Base-by-base conservation (phyloP, 2,329 filamentous ascomycete genomes). In the Sarocladium brachiariae region DNA sequence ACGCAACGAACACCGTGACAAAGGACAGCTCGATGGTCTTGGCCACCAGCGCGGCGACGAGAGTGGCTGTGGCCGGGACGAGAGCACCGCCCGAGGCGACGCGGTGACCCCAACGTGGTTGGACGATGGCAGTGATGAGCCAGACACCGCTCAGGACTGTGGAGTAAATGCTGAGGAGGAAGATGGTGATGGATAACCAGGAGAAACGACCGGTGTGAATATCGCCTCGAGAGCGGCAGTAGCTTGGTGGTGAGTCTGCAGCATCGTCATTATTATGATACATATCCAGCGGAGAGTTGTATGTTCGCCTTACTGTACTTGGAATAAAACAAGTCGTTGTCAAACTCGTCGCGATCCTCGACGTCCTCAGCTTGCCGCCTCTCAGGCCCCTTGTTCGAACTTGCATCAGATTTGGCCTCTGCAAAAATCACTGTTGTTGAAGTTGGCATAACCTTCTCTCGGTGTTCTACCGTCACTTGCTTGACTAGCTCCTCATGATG, bases 21-120 rank as follows among this genome's bases (percentile, higher is more conserved):
- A 90, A 92, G 0, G 84, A 82, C 55, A 91, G 62, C 65, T 92
- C 88, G 45, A 91, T 87, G 0, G 84, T 78, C 65, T 91, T 92
- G 7, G 87, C 85, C 31, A 89, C 69, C 2, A 89, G 65, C 0
- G 86, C 78, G n/a, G 80, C 82, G 1, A 91, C 60, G 1, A 87
- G 66, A 1, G 80, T 83, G 0, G 87, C 87, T 1, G 80, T 84
- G 0, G 81, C 76, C 0, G 83, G 81, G 0, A 71, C 70, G 14
- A 91, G 58, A 11, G 75, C 68, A 4, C 71, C 74, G 11, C 73
- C 73, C 1, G 71, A 70, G 0, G 73, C 74, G 39, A 90, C 82
- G 2, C 57, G 63, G 8, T 68, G 69, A 8, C 83, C 82, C 65
- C 81, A 90, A 54, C 77, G 69, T 0, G 84, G 85, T 52, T 81